Percentiles rank a stretch among this genome's conserved stretches.
phyloP scores from a whole-genome alignment of 2,329 filamentous ascomycete genomes.

The Endoconidiophora laricicola region DNA sequence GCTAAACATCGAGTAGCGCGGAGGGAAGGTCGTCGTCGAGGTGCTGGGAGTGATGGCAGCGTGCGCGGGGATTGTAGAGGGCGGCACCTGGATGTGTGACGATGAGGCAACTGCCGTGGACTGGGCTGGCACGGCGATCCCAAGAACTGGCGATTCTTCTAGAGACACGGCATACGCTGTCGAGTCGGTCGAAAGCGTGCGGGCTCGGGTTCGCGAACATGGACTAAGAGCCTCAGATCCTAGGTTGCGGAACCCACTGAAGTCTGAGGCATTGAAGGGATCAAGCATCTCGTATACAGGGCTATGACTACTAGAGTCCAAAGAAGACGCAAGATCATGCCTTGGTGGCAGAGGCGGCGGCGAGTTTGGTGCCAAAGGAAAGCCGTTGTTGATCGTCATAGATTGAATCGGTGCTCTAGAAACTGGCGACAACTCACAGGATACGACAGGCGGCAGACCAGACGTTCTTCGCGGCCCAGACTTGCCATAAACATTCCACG shows the following conservation, averaged over 20 bases:
- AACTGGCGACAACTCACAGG: background rate
- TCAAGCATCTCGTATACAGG: background rate
- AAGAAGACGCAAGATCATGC: background rate
- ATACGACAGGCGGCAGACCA: background rate
- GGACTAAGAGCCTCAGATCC: background rate
- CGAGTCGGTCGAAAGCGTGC: background rate
- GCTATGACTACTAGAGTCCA: background rate
- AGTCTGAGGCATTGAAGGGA: background rate
- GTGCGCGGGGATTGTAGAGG: constrained; percentile 2
- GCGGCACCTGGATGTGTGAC: constrained; percentile 1
- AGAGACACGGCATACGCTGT: background rate
- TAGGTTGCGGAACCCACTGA: background rate
- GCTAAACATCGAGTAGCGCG: background rate
- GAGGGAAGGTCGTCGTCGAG: background rate
- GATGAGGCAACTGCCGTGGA: background rate
- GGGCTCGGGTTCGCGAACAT: background rate
- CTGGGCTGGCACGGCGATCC: background rate
- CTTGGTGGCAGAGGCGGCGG: background rate
- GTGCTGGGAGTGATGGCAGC: background rate
- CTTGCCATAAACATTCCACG: constrained; percentile 25
- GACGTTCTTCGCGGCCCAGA: constrained; percentile 13
- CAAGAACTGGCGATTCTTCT: constrained; percentile 6
- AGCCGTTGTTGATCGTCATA: background rate
- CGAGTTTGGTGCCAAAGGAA: background rate
- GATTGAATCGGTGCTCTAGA: background rate